These are phyloP conservation scores for Rhodotorula paludigena DNA, from an alignment of 768 basidiomycete genomes.

Conservation along the genomic window DNA sequence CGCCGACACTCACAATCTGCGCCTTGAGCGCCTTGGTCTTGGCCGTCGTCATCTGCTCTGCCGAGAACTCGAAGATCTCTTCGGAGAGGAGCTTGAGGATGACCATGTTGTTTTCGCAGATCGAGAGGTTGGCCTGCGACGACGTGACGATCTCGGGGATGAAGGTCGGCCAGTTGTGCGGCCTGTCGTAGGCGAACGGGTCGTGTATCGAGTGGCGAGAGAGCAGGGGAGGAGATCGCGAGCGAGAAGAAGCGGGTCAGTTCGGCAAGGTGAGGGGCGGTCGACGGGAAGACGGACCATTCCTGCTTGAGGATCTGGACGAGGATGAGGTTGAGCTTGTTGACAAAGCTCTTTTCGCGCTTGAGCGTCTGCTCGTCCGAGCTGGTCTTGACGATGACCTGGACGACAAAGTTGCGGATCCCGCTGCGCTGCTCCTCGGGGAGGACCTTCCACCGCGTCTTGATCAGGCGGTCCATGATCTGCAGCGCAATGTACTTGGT, in stretches of 20 bases:
- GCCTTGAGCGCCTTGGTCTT: slow-evolving; percentile 97
- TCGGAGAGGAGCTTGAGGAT: slow-evolving; percentile 95
- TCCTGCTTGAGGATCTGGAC: slow-evolving; percentile 99
- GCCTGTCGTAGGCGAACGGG: slow-evolving; percentile 44
- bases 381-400: slow-evolving; percentile 75
- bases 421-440: slow-evolving; percentile 90
- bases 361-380: slow-evolving; percentile 74
- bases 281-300: slow-evolving; percentile 54
- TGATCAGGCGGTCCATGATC: slow-evolving; percentile 91
- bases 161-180: slow-evolving; percentile 97
- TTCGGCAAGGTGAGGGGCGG: no score
- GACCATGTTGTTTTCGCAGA: slow-evolving; percentile 99
- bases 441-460: slow-evolving; percentile 89
- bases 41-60: slow-evolving; percentile 95
- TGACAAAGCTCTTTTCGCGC: slow-evolving; percentile 87
- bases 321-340: slow-evolving; percentile 92
- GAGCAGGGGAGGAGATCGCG: no score
- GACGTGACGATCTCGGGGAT: slow-evolving; percentile 95
- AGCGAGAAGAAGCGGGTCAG: no score
- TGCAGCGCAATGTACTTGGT: slow-evolving; percentile 90
- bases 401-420: slow-evolving; percentile 94
- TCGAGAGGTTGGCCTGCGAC: slow-evolving; percentile 87
- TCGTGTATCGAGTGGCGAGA: neutral
- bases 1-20: slow-evolving; percentile 81
- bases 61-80: slow-evolving; percentile 97